Evolutionary conservation across 257 asterid species (phyloP), one percentile per base, ranked within the genome.

Genomic region (Scutellaria barbata): DNA sequence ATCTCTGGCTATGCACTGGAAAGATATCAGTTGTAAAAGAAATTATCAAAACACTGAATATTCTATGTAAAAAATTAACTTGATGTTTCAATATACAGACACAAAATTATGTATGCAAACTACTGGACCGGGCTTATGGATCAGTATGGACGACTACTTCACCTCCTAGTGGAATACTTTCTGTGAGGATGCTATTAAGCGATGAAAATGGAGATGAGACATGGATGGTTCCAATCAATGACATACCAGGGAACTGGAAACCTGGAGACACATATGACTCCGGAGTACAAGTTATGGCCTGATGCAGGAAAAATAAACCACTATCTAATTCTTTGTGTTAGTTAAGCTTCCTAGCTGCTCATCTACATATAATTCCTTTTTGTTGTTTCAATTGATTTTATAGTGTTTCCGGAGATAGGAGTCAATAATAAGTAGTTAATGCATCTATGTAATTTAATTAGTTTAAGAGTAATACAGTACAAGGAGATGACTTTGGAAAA

Each of bases 111-210:
- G 79, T 37, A 8, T 90, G 97, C 84, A 89, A 85, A 74, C 82
- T 90, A 7, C 35, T 90, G 78, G 95, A 88, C 75, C 77, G 96
- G 73, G 77, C 60, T 11, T 67, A 81, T 56, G 95, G 97, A 78
- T 88, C 97, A 56, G 96, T 84, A 8, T 88, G 97, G 97, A 87
- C 96, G 13, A 76, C 87, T 43, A 77, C 78, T 41, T 51, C 95
- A 30, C 90, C 95, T 0, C 95, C 97, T 5, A 84, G 83, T 17
- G 97, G 96, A 58, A 84, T 92, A 1, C 82, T 90, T 73, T 77
- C 92, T 2, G 53, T 90, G 66, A 90, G 97, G 75, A 86, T 90
- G 97, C 74, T 88, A 47, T 74, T 88, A n/a, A 85, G 87, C 37
- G 90, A 77, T 18, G 86, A 85, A 45, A 82, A 82, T 39, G 96